Percentiles rank a stretch among this genome's conserved stretches.
Evolutionary conservation across 2,329 filamentous ascomycete species (phyloP).

Genomic region (Arthrobotrys sphaeroides): DNA sequence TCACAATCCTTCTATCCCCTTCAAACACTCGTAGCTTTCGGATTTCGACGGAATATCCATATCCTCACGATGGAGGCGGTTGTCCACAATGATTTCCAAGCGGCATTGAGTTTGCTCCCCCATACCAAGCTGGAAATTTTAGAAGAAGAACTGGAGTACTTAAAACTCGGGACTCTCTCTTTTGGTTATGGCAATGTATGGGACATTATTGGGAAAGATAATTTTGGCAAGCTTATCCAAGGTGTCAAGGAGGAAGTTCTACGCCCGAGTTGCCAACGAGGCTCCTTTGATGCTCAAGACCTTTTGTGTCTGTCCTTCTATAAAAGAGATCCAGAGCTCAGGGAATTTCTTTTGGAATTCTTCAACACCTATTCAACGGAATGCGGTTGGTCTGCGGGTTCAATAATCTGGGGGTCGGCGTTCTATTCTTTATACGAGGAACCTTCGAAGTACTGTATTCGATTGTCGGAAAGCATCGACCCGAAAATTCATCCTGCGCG

Average conservation of each 20-base stretch:
- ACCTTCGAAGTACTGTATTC: neutral
- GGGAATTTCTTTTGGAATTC: neutral
- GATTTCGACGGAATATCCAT: slow-evolving; percentile 15
- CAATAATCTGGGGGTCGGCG: neutral
- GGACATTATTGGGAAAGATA: slow-evolving; percentile 5
- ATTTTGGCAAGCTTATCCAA: neutral
- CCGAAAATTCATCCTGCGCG: neutral
- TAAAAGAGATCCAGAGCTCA: neutral
- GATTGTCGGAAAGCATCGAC: neutral
- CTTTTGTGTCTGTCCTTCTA: neutral
- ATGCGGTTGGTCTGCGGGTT: neutral
- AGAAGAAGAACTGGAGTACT: neutral
- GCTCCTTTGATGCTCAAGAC: neutral
- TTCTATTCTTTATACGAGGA: neutral
- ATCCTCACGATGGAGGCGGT: neutral
- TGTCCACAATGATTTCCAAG: neutral
- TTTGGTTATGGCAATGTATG: neutral
- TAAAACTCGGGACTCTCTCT: neutral
- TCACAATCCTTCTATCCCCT: neutral
- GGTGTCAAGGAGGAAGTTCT: neutral
- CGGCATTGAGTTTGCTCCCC: neutral
- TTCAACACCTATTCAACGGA: neutral
- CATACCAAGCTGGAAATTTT: neutral
- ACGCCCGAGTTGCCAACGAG: neutral
- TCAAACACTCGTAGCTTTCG: neutral